Evolutionary conservation across 1,139 yeast genomes (phyloP).

Genomic region (Kodamaea sp.): DNA sequence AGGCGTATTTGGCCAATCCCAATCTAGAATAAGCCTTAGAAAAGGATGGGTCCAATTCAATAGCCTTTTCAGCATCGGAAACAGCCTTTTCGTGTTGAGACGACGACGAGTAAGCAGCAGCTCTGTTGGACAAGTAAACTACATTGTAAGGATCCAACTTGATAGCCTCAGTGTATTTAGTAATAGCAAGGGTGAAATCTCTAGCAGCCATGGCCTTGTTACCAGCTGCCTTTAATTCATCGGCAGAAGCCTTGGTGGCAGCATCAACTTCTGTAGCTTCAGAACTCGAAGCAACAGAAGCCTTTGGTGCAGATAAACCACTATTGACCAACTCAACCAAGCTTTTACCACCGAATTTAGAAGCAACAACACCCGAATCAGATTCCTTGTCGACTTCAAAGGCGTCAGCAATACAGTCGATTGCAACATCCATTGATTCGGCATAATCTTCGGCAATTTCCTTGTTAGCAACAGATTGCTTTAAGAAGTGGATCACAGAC

Average conservation of each 20-base stretch:
- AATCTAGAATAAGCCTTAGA: constrained; percentile 93
- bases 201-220: constrained; percentile 85
- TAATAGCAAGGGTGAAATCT: constrained; percentile 67
- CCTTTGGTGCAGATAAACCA: constrained; percentile 15
- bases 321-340: constrained; percentile 44
- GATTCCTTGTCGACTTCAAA: constrained; percentile 62
- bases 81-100: constrained; percentile 75
- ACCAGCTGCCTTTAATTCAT: constrained; percentile 81
- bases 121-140: constrained; percentile 84
- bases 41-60: constrained; percentile 70
- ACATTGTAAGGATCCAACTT: constrained; percentile 63
- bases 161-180: constrained; percentile 81
- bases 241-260: constrained; percentile 70
- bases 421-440: constrained; percentile 94
- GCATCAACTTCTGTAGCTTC: constrained; percentile 41
- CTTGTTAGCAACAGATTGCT: constrained; percentile 56
- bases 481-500: constrained; percentile 71
- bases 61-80: constrained; percentile 78
- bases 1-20: constrained; percentile 88
- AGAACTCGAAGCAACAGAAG: constrained; percentile 21
- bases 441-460: constrained; percentile 72
- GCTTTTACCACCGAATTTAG: constrained; percentile 47
- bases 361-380: constrained; percentile 29
- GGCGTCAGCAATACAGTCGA: constrained; percentile 88
- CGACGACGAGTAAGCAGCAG: constrained; percentile 89